These are phyloP conservation scores for Inosperma sp. DNA, from an alignment of 768 basidiomycete species.

Conservation along the genomic window DNA sequence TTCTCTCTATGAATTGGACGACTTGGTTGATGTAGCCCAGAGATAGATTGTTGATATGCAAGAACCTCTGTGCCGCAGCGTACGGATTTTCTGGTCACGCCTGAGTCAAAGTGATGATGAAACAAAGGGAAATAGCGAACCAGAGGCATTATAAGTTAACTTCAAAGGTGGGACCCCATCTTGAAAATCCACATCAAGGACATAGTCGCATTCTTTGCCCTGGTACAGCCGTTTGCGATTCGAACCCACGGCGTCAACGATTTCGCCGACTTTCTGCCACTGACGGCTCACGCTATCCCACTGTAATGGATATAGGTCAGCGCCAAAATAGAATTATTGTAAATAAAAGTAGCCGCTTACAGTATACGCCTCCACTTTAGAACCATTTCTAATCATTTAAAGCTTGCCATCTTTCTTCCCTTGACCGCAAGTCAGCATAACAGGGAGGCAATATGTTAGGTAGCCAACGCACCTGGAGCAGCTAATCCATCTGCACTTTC, in stretches of 20 bases:
- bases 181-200: slow-evolving; percentile 97
- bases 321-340: slow-evolving; percentile 1
- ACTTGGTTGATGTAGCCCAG: slow-evolving; percentile 83
- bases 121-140: slow-evolving; percentile 40
- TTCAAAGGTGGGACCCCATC: slow-evolving; percentile 92
- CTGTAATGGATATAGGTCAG: slow-evolving; percentile 45
- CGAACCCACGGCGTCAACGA: slow-evolving; percentile 90
- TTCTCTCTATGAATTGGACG: slow-evolving; percentile 90
- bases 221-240: slow-evolving; percentile 88
- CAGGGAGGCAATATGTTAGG: too few relatives aligned
- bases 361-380: slow-evolving; percentile 78
- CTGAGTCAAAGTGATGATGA: slow-evolving; percentile 5
- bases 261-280: slow-evolving; percentile 95
- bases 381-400: slow-evolving; percentile 81
- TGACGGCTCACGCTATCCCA: slow-evolving; percentile 67
- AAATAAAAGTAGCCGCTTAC: slow-evolving; percentile 50
- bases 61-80: slow-evolving; percentile 82
- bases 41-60: slow-evolving; percentile 79
- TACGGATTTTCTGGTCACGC: slow-evolving; percentile 82
- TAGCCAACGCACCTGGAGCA: slow-evolving; percentile 53
- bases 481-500: slow-evolving; percentile 79
- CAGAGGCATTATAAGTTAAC: slow-evolving; percentile 86
- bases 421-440: slow-evolving; percentile 20
- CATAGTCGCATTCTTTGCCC: slow-evolving; percentile 96
- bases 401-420: slow-evolving; percentile 95